Evolutionary conservation across 345 rosid species (phyloP).

Genomic region (Punica granatum): DNA sequence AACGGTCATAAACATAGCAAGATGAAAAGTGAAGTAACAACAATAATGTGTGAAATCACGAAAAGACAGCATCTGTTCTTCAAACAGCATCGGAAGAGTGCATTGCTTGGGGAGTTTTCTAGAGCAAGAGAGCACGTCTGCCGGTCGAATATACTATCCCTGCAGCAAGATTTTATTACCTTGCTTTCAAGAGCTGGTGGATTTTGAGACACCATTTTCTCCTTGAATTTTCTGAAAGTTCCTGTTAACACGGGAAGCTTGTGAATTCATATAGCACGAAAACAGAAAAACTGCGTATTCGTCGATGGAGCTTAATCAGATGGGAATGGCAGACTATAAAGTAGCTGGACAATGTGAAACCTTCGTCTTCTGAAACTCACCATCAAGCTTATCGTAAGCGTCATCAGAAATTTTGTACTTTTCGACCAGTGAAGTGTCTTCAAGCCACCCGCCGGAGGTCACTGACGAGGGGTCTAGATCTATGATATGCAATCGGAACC

Average conservation of each 20-base stretch:
- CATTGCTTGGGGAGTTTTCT: not conserved
- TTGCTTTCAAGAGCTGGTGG: conserved; percentile 53
- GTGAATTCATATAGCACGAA: not conserved
- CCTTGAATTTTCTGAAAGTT: conserved; percentile 81
- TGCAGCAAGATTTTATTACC: conserved; percentile 24
- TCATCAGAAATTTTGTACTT: conserved; percentile 82
- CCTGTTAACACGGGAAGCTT: conserved; percentile 25
- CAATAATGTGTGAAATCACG: not conserved
- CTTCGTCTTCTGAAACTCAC: conserved; percentile 21
- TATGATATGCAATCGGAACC: conserved; percentile 68
- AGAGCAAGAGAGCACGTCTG: not conserved
- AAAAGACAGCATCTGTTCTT: not conserved
- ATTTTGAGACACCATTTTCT: conserved; percentile 53
- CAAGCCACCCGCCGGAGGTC: conserved; percentile 92
- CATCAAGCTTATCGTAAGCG: conserved; percentile 59
- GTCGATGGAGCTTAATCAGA: not conserved
- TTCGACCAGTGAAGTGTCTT: conserved; percentile 84
- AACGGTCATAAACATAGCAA: not conserved
- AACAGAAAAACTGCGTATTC: not conserved
- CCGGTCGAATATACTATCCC: not conserved
- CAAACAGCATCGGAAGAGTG: not conserved
- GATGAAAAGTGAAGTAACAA: not conserved
- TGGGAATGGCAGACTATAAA: not conserved
- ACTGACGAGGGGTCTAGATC: conserved; percentile 90
- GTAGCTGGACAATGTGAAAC: not conserved